A percentile compares a stretch with the other conserved stretches of the same genome.
Evolutionary conservation across 2,329 filamentous ascomycete species (phyloP).

Genomic region (Aspergillus oerlinghausenensis): DNA sequence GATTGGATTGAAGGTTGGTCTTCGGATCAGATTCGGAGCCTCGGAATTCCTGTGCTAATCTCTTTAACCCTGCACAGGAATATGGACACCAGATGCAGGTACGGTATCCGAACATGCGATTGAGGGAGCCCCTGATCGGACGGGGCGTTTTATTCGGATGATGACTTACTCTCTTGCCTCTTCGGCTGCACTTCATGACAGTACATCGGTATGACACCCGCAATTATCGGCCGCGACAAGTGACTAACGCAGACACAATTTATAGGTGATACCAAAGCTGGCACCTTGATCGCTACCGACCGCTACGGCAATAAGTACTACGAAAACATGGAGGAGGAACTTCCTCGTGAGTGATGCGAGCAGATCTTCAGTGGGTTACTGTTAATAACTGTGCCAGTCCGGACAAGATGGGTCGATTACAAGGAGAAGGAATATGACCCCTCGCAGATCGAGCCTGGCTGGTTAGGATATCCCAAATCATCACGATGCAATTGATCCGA

Average conservation of each 20-base stretch:
- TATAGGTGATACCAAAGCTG: slow-evolving; percentile 92
- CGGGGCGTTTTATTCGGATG: background rate
- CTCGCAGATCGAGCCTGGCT: slow-evolving; percentile 82
- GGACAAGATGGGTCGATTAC: slow-evolving; percentile 97
- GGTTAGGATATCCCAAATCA: slow-evolving; percentile 44
- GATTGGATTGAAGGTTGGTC: slow-evolving; percentile 75
- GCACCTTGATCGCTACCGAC: slow-evolving; percentile 77
- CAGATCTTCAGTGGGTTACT: slow-evolving; percentile 6
- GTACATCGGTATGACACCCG: slow-evolving; percentile 39
- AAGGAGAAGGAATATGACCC: slow-evolving; percentile 66
- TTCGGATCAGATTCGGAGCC: slow-evolving; percentile 8
- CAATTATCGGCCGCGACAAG: background rate
- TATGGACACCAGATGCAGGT: slow-evolving; percentile 90
- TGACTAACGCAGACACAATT: slow-evolving; percentile 22
- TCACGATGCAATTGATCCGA: background rate
- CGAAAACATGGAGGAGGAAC: slow-evolving; percentile 85
- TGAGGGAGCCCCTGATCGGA: background rate
- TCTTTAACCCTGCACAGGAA: slow-evolving; percentile 54
- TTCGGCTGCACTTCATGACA: slow-evolving; percentile 16
- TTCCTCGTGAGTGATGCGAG: slow-evolving; percentile 63
- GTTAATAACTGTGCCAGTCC: slow-evolving; percentile 53
- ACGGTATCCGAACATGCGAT: slow-evolving; percentile 28
- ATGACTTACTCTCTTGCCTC: slow-evolving; percentile 18
- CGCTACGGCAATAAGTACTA: slow-evolving; percentile 96
- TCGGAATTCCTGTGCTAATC: slow-evolving; percentile 32